Percentiles rank a stretch among this genome's conserved stretches.
phyloP scores from a whole-genome alignment of 331 rosid genomes.

The Erythrophleum ivorense region DNA sequence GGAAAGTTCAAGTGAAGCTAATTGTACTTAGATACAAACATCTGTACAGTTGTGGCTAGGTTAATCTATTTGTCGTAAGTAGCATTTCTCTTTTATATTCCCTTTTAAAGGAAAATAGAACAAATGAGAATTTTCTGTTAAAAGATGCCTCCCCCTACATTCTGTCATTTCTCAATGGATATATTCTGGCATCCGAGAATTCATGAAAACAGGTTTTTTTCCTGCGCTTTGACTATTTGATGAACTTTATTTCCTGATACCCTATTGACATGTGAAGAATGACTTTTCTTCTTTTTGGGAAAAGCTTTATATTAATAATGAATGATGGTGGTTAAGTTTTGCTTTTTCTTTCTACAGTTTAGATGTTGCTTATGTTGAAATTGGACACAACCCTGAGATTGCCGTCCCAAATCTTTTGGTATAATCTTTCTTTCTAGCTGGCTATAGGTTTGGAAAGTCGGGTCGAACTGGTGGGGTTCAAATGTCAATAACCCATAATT shows the following conservation, averaged over 20 bases:
- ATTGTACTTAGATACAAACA: not conserved
- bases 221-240: not conserved
- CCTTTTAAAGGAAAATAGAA: not conserved
- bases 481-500: not conserved
- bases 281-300: not conserved
- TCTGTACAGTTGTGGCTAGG: not conserved
- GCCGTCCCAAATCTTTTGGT: not conserved
- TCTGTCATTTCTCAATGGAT: not conserved
- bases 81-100: not conserved
- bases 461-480: not conserved
- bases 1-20: not conserved
- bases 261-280: not conserved
- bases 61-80: not conserved
- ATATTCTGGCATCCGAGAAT: not conserved
- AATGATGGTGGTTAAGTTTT: not conserved
- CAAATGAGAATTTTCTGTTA: not conserved
- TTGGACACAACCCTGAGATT: not conserved
- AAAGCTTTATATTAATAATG: not conserved
- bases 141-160: not conserved
- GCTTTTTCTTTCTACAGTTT: not conserved
- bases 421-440: not conserved
- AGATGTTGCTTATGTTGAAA: slow-evolving; percentile 1
- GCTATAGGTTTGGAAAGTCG: not conserved
- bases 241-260: not conserved
- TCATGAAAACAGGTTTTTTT: not conserved